Evolutionary conservation across 257 asterid genomes (phyloP).

Genomic region (Penstemon barbatus): DNA sequence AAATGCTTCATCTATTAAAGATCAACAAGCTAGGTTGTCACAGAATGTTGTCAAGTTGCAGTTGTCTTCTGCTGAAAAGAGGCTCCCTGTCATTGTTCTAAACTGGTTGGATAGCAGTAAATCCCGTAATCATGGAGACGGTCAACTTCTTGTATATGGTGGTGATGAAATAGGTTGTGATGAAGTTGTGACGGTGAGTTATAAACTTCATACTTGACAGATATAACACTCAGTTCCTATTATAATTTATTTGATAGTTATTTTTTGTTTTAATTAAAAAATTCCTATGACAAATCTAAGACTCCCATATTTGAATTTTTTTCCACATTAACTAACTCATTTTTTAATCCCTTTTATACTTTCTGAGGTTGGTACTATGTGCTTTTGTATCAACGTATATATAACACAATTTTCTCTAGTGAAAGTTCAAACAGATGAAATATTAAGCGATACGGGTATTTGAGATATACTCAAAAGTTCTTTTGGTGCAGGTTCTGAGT

Average conservation of each 20-base stretch:
- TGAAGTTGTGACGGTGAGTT: slow-evolving; percentile 81
- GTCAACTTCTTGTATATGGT: slow-evolving; percentile 82
- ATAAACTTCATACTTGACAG: slow-evolving; percentile 26
- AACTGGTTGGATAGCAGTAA: slow-evolving; percentile 66
- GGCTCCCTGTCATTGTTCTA: slow-evolving; percentile 83
- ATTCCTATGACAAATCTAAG: neutral
- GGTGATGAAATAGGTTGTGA: slow-evolving; percentile 89
- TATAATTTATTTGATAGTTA: neutral
- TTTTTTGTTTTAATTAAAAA: neutral
- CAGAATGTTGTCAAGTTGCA: slow-evolving; percentile 70
- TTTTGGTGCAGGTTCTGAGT: slow-evolving; percentile 59
- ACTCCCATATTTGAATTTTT: neutral
- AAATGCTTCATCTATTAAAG: slow-evolving; percentile 43
- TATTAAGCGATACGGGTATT: slow-evolving; percentile 4
- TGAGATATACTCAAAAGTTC: slow-evolving; percentile 24
- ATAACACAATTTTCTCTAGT: slow-evolving; percentile 17
- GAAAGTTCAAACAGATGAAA: slow-evolving; percentile 22
- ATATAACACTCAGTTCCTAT: slow-evolving; percentile 11
- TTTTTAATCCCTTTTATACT: neutral
- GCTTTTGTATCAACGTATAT: slow-evolving; percentile 15
- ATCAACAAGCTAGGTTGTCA: slow-evolving; percentile 46
- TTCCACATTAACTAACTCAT: slow-evolving; percentile 10
- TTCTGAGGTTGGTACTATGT: neutral
- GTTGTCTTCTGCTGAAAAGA: slow-evolving; percentile 75
- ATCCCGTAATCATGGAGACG: slow-evolving; percentile 52